phyloP scores from a whole-genome alignment of 2,329 filamentous ascomycete species.

The Phialemoniopsis sp. region DNA sequence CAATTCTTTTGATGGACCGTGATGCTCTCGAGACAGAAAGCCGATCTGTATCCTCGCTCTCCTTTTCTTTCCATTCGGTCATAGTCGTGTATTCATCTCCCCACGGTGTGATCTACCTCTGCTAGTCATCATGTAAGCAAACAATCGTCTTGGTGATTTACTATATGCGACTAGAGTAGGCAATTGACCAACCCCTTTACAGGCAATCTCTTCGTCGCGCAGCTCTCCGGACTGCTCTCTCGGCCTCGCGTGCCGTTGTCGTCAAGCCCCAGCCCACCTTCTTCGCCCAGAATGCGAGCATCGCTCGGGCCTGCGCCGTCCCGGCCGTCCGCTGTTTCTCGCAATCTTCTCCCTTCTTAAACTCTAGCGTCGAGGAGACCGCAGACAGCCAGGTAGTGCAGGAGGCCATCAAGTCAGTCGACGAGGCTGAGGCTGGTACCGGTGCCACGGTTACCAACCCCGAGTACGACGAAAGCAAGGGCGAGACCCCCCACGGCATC shows the following conservation, averaged over 20 bases:
- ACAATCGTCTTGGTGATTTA: too few relatives aligned
- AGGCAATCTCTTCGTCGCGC: conserved; percentile 28
- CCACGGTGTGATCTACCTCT: too few relatives aligned
- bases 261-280: conserved; percentile 14
- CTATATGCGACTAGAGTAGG: too few relatives aligned
- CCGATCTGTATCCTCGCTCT: too few relatives aligned
- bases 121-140: too few relatives aligned
- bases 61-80: too few relatives aligned
- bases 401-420: conserved; percentile 1
- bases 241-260: conserved; percentile 18
- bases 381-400: conserved; percentile 7
- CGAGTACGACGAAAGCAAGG: not conserved
- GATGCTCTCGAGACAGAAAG: too few relatives aligned
- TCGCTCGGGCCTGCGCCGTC: conserved; percentile 6
- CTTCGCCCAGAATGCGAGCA: conserved; percentile 9
- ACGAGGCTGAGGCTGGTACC: conserved; percentile 1
- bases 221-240: conserved; percentile 22
- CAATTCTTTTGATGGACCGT: too few relatives aligned
- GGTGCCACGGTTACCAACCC: not conserved
- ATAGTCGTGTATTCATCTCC: too few relatives aligned
- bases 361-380: conserved; percentile 11
- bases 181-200: not conserved
- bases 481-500: conserved; percentile 14
- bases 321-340: conserved; percentile 22
- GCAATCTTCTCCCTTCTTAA: conserved; percentile 7